A percentile compares a stretch with the other conserved stretches of the same genome.
These are phyloP conservation scores for Porodaedalea pini DNA, from an alignment of 1,284 basidiomycete species.

Conservation along the genomic window DNA sequence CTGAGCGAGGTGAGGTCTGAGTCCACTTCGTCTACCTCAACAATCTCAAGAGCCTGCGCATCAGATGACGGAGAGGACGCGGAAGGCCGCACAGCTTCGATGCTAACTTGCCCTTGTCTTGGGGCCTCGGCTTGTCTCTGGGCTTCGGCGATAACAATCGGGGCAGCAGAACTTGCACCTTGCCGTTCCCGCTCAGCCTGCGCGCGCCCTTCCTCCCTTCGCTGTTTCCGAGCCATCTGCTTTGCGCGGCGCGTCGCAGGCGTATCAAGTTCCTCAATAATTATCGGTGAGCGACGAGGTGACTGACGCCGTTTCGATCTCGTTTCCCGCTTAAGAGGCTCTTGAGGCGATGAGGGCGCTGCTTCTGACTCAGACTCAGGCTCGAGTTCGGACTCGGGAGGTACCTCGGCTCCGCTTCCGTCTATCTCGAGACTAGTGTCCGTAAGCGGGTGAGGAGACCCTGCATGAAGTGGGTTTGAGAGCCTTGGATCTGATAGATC, in stretches of 20 bases:
- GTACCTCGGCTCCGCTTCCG: background rate
- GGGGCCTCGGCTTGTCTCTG: background rate
- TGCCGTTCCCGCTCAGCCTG: constrained; percentile 5
- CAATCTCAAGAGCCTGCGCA: background rate
- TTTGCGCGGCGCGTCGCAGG: constrained; percentile 61
- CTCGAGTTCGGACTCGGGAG: constrained; percentile 4
- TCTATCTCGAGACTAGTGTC: background rate
- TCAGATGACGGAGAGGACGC: background rate
- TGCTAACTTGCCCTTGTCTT: background rate
- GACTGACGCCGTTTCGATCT: constrained; percentile 29
- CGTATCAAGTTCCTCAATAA: constrained; percentile 67
- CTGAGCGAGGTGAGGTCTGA: constrained; percentile 1
- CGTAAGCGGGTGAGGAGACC: background rate
- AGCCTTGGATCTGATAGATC: constrained; percentile 12
- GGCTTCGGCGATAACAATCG: background rate
- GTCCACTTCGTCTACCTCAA: background rate
- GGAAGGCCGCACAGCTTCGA: background rate
- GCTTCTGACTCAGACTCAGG: constrained; percentile 19
- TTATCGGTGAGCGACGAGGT: constrained; percentile 39
- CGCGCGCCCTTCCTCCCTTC: constrained; percentile 40
- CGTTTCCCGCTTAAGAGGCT: constrained; percentile 23
- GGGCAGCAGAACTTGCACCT: constrained; percentile 12
- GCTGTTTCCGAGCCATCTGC: constrained; percentile 43
- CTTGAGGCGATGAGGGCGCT: constrained; percentile 23
- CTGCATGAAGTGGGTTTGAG: background rate